Evolutionary conservation across 108 stramenopile genomes (phyloP), one percentile per base, ranked within the genome.

Genomic region (Nitzschia palea): DNA sequence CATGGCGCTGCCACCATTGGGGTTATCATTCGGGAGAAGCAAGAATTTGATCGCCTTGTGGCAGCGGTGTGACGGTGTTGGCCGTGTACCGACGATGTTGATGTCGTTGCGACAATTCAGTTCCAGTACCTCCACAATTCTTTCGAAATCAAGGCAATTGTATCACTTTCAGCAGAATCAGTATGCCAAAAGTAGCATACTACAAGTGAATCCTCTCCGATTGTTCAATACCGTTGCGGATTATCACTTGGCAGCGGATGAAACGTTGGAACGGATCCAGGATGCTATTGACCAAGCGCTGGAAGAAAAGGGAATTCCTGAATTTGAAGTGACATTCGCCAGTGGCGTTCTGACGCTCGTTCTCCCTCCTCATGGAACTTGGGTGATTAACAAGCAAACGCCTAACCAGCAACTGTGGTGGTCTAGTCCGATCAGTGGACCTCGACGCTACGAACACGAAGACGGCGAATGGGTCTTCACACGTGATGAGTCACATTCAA

Each of bases 321-420:
- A 85, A 27, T 80, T 77, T 15, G 93, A 95, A 67, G 80, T 87
- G 0, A 79, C 76, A 31, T 81, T 80, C 44, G 81, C 93, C 8
- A 70, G 62, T 35, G 93, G 93, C 4, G 93, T 95, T 6, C 69
- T 95, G 37, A 95, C 88, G 9, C 65, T 95, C 17, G 54, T 67
- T 8, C 55, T 95, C 10, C 87, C 86, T 17, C 84, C 85, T 3
- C 87, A 91, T 66, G 90, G 94, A 10, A 93, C 93, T 23, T 98
- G 91, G 89, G 97, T 98, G 1, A 68, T 98, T 26, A 98, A 98
- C 80, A 98, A 98, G 74, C 97, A 98, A 67, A 96, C 95, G 3
- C 97, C 97, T 9, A 98, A 96, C 63, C 84, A 78, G 45, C 95
- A 96, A 70, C 59, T 94, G n/a, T 83, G 82, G 82, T 96, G 95